These are phyloP conservation scores for Globisporangium alternatum DNA, from an alignment of 352 stramenopile species.

Conservation along the genomic window DNA sequence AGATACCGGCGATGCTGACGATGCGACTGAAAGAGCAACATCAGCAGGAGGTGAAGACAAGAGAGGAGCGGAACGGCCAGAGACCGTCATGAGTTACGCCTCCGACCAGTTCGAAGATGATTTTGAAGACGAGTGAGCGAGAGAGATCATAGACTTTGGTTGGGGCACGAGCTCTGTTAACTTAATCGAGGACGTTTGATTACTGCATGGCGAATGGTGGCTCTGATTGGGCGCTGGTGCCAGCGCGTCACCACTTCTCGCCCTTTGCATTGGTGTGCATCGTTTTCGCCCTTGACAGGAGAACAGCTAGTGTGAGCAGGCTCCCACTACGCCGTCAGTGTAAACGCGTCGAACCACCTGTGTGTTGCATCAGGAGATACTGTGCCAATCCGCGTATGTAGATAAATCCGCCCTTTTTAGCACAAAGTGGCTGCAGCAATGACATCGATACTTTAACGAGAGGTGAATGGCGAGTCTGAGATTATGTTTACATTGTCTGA, in stretches of 20 bases:
- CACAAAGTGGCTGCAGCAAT: no score
- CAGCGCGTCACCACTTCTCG: background rate
- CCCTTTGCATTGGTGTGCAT: background rate
- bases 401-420: no score
- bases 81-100: constrained; percentile 58
- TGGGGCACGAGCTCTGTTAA: background rate
- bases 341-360: no score
- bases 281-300: no score
- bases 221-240: background rate
- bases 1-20: background rate
- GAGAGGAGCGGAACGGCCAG: constrained; percentile 20
- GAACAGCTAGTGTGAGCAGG: no score
- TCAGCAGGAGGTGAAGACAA: background rate
- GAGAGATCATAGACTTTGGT: background rate
- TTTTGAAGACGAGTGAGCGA: constrained; percentile 22
- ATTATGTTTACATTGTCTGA: background rate
- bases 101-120: constrained; percentile 70
- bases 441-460: background rate
- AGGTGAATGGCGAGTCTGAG: background rate
- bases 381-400: no score
- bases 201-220: background rate
- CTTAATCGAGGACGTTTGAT: background rate
- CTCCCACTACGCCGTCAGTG: no score
- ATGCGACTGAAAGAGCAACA: background rate
- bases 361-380: no score